phyloP scores from a whole-genome alignment of 1,284 basidiomycete genomes.

The Ceratorhiza oryzae-sativae region DNA sequence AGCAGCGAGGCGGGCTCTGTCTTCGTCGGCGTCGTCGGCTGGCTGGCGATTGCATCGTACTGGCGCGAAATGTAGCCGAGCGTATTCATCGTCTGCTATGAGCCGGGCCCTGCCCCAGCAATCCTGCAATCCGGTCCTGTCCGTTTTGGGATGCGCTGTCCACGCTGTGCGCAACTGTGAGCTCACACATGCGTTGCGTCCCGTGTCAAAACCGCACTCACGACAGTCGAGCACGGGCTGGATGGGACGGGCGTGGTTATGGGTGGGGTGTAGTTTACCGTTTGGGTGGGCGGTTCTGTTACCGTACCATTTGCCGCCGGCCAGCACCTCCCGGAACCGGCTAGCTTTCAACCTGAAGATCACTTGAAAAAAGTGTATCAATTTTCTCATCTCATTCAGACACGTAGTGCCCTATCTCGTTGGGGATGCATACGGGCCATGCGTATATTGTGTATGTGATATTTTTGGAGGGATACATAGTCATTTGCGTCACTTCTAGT shows the following conservation, averaged over 20 bases:
- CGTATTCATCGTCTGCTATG: conserved; percentile 63
- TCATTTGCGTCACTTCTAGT: not conserved
- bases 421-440: not conserved
- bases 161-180: not conserved
- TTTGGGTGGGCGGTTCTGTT: not conserved
- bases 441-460: not conserved
- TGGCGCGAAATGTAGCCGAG: conserved; percentile 72
- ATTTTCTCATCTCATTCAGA: not conserved
- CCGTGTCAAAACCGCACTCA: not conserved
- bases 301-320: not conserved
- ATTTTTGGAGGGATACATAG: conserved; percentile 10
- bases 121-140: not conserved
- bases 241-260: not conserved
- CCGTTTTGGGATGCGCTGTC: not conserved
- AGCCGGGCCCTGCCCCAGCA: not conserved
- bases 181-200: not conserved
- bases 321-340: not conserved
- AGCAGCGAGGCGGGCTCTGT: not conserved
- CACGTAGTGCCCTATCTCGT: not conserved
- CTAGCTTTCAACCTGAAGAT: conserved; percentile 4
- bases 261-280: not conserved
- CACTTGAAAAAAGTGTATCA: not conserved
- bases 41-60: conserved; percentile 57
- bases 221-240: not conserved
- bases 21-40: not conserved